Base-by-base conservation (phyloP, 768 basidiomycete genomes). In the Holtermannia corniformis region DNA sequence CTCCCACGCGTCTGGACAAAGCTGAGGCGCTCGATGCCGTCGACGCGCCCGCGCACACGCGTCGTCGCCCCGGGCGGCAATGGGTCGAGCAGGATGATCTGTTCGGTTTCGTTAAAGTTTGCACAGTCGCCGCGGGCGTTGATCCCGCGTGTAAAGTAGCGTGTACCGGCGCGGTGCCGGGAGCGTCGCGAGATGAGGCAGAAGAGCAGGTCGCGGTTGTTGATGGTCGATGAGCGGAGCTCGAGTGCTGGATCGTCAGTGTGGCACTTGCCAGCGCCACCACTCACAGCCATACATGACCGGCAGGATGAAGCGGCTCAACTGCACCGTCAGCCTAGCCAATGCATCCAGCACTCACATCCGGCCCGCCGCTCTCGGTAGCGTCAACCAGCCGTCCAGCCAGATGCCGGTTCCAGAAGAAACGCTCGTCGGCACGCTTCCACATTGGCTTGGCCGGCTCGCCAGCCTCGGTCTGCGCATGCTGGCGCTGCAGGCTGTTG, bases 51-150 rank as follows among this genome's bases (percentile, higher is more conserved):
- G 53, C 61, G 23, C 26, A 58, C 44, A 22, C 57, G 50, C 23
- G 50, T 47, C 26, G 59, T 55, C 1, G 62, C 63, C 14, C 52
- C 52, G 11, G 47, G 41, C 2, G 71, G 61, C 12, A 70, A 42
- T 0, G 66, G 58, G 49, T 89, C 86, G 12, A 92, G 78, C 14
- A 93, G 77, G 23, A 93, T 75, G 54, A 99, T 77, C 70, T 97
- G 95, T 68, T 99, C 95, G 4, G 95, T 93, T 73, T 99, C 95
- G 70, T 96, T 95, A 75, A 89, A 97, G 73, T 99, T 99, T 52
- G 91, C 89, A 41, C 87, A 87, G 68, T 96, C 81, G 1, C 92
- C 95, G 7, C 85, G 77, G 19, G 81, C 76, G 70, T 97, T 91
- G 60, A 99, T 79, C 3, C 95, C 95, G 44, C 95, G 83, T 19